phyloP scores from a whole-genome alignment of 2,329 filamentous ascomycete genomes.

The Chalara sp. region DNA sequence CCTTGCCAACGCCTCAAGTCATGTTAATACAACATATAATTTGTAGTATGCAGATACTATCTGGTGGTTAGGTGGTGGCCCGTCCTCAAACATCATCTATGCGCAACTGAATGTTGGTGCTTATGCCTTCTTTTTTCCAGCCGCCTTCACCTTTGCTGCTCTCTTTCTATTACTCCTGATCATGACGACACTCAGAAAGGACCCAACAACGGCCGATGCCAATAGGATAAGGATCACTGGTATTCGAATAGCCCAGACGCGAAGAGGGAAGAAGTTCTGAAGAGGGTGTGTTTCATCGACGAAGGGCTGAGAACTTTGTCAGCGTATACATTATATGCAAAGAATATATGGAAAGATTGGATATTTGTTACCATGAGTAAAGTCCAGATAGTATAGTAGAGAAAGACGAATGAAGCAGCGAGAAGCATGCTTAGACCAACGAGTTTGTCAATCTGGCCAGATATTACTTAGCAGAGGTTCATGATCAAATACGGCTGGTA shows the following conservation, averaged over 20 bases:
- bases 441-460: conserved; percentile 76
- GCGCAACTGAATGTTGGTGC: too few species aligned
- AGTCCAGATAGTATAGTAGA: conserved; percentile 98
- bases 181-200: conserved; percentile 95
- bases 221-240: conserved; percentile 94
- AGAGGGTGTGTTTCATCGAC: conserved; percentile 92
- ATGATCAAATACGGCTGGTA: too few species aligned
- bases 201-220: conserved; percentile 87
- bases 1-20: too few species aligned
- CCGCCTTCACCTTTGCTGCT: conserved; percentile 84
- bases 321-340: conserved; percentile 1
- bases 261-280: conserved; percentile 90
- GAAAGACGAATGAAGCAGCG: conserved; percentile 64
- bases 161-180: conserved; percentile 98
- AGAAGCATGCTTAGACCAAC: conserved; percentile 71
- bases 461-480: conserved; percentile 10
- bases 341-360: background rate
- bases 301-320: conserved; percentile 64
- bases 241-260: conserved; percentile 97
- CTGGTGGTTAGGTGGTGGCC: too few species aligned
- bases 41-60: too few species aligned
- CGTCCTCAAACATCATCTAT: too few species aligned
- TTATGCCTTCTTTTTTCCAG: conserved; percentile 80
- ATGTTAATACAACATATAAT: too few species aligned
- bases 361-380: conserved; percentile 73